Evolutionary conservation across 108 stramenopile species (phyloP), one percentile per base, ranked within the genome.

Genomic region (Stephanodiscus triporus): DNA sequence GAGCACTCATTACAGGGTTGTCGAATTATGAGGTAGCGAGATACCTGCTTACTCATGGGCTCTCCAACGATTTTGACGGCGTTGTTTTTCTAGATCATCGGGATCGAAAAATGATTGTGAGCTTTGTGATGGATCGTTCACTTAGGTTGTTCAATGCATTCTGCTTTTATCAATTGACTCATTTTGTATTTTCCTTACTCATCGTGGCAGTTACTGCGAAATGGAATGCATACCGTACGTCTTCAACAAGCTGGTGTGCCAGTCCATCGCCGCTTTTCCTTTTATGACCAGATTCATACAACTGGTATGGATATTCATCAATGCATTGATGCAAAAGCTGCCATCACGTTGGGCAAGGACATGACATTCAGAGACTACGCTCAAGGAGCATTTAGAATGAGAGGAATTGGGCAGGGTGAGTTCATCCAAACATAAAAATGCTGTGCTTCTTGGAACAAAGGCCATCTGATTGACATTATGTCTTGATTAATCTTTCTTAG

Each of bases 281-380:
- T 98, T 74, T 98, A 97, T 67, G 97, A 97, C 66, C 98, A 98
- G 66, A 93, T 97, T 42, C 96, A 98, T 75, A 97, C 98, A n/a
- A 98, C 97, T 22, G 97, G 97, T 24, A 97, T 97, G 97, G 97
- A 98, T 83, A 97, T 97, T 72, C 89, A 95, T 62, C 98, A 98
- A 67, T 88, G 88, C 43, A 91, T 95, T 51, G 91, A 97, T 75
- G 95, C 98, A 4, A 78, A 84, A 50, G 96, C 97, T 45, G 89
- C 81, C 5, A 83, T 97, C 53, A 98, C 98, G n/a, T 85, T 98
- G 8, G 96, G 96, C 13, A 98, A 98, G 72, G 98, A 97, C 65
- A 97, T 98, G 98, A 97, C 96, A 2, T 96, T 97, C 63, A 89
- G 98, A 56, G 98, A 98, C 67, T 97, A 96, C 80, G 96, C 95